Base-by-base conservation (phyloP, 305 asterid species). In the Fraxinus paxiana region DNA sequence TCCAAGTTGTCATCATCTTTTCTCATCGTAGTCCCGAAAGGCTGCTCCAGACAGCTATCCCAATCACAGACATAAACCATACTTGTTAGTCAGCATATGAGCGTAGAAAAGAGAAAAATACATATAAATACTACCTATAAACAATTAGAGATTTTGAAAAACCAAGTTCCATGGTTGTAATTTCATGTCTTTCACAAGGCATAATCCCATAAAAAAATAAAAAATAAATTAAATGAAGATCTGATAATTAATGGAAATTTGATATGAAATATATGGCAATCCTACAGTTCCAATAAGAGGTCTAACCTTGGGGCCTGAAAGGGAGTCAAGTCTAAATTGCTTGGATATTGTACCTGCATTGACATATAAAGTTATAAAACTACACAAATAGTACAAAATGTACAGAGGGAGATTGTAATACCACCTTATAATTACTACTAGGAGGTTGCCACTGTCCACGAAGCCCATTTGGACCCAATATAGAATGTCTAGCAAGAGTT, bases 391-490 rank as follows among this genome's bases (percentile, higher is more conserved):
- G 75, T 79, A 70, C 31, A 34, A 79, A 73, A 86, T 81, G 75
- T 56, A 85, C 3, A 22, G 65, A 56, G 75, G 46, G 71, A 75
- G 83, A 82, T n/a, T 75, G 65, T 61, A 80, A 78, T 82, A 89
- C 86, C 91, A 92, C 93, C 90, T 86, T 91, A 80, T 84, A 77
- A 67, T 84, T 91, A 84, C 88, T 85, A 69, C 86, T 85, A 72
- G 98, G 99, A 82, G 96, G 94, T 83, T 90, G 96, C 97, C 97
- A 91, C 80, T 88, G 94, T 82, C 96, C 97, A 79, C 76, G 88
- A 84, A 95, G 99, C 81, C 98, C 98, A 82, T 86, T 90, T 77
- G 97, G 98, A 79, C 98, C 98, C 87, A 95, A 88, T 86, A 95
- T 92, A 67, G 97, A 95, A 89, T 92, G 98, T 83, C 92, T 92